phyloP scores from a whole-genome alignment of 2,329 filamentous ascomycete species.

The Thelonectria olida region DNA sequence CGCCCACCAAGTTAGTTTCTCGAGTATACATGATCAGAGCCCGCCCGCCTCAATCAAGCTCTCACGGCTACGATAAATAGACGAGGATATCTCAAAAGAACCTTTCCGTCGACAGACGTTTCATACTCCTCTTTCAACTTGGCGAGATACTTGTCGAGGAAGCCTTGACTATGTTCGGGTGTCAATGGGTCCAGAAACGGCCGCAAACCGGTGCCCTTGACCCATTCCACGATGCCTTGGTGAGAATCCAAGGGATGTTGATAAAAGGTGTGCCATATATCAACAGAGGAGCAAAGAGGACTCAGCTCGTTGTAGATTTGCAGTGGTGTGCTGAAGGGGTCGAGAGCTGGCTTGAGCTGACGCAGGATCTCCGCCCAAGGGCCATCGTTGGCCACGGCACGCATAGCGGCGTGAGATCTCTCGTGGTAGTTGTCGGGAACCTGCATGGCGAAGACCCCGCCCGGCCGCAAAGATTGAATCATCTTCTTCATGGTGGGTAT shows the following conservation, averaged over 20 bases:
- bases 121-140: conserved; percentile 56
- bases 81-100: conserved; percentile 64
- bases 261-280: conserved; percentile 65
- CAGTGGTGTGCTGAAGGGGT: conserved; percentile 56
- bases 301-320: conserved; percentile 60
- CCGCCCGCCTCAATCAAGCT: no score
- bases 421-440: conserved; percentile 58
- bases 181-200: conserved; percentile 62
- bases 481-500: conserved; percentile 56
- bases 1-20: no score
- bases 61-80: conserved; percentile 61
- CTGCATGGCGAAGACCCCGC: conserved; percentile 64
- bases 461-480: conserved; percentile 49
- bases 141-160: conserved; percentile 56
- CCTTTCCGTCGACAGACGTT: conserved; percentile 57
- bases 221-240: conserved; percentile 66
- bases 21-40: no score
- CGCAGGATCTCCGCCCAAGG: conserved; percentile 48
- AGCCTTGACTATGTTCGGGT: conserved; percentile 51
- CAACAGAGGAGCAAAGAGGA: conserved; percentile 52
- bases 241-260: conserved; percentile 60
- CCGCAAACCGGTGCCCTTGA: conserved; percentile 64
- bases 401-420: conserved; percentile 60
- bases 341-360: conserved; percentile 50
- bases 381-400: conserved; percentile 45